phyloP scores from a whole-genome alignment of 2,329 filamentous ascomycete species.

The Aspergillus felis region DNA sequence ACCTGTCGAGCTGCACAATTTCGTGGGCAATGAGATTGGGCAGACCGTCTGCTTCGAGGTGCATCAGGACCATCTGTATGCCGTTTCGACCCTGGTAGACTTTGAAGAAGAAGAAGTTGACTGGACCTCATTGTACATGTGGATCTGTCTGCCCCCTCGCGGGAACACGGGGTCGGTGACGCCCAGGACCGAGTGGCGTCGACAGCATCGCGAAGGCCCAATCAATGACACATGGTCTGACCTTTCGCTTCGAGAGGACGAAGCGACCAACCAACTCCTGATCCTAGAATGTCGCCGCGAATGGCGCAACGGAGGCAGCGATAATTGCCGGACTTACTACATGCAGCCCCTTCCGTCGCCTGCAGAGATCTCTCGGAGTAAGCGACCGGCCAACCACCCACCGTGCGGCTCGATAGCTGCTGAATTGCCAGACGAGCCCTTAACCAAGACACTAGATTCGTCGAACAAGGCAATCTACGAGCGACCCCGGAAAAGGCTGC shows the following conservation, averaged over 20 bases:
- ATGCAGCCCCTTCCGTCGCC: conserved; percentile 40
- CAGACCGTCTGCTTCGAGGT: conserved; percentile 70
- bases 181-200: conserved; percentile 58
- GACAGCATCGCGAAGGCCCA: conserved; percentile 65
- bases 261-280: conserved; percentile 54
- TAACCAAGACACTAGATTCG: conserved; percentile 24
- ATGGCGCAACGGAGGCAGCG: conserved; percentile 56
- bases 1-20: conserved; percentile 51
- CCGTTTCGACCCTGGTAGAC: conserved; percentile 61
- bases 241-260: conserved; percentile 59
- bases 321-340: conserved; percentile 64
- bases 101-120: conserved; percentile 61
- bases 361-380: conserved; percentile 18
- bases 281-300: conserved; percentile 68
- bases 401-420: conserved; percentile 10
- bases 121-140: conserved; percentile 67
- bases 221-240: conserved; percentile 73
- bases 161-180: conserved; percentile 41
- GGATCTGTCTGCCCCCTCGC: conserved; percentile 57
- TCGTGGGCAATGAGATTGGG: conserved; percentile 63
- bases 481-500: conserved; percentile 34
- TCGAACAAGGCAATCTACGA: conserved; percentile 32
- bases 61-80: conserved; percentile 63
- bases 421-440: conserved; percentile 24
- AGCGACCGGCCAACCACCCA: conserved; percentile 5